Percentiles rank a stretch among this genome's conserved stretches.
These are phyloP conservation scores for Fragilaria radians DNA, from an alignment of 108 stramenopile species.

Conservation along the genomic window DNA sequence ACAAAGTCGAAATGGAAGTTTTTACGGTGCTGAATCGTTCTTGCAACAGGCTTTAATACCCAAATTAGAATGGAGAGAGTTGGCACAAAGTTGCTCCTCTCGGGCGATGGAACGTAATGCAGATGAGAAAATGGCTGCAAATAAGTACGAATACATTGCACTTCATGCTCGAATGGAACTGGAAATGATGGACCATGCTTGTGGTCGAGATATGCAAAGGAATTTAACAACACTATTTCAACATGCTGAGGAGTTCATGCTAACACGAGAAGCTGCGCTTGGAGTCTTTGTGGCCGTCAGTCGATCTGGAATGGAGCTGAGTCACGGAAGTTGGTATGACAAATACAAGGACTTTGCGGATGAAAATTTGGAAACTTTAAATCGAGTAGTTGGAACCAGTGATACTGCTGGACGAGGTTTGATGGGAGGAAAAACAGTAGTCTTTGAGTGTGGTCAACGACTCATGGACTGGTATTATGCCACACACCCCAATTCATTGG, in stretches of 20 bases:
- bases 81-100: constrained; percentile 23
- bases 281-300: constrained; percentile 27
- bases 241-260: constrained; percentile 17
- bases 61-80: constrained; percentile 16
- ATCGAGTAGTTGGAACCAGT: constrained; percentile 12
- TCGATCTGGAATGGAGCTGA: constrained; percentile 16
- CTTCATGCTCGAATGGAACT: constrained; percentile 73
- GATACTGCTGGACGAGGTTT: background rate
- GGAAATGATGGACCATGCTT: constrained; percentile 63
- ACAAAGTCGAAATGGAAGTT: too few relatives aligned
- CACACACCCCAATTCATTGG: constrained; percentile 9
- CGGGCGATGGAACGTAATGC: background rate
- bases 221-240: constrained; percentile 58
- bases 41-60: constrained; percentile 23
- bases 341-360: constrained; percentile 11
- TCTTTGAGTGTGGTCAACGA: constrained; percentile 59
- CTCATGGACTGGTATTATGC: constrained; percentile 28
- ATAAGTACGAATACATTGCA: constrained; percentile 27
- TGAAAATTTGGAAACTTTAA: constrained; percentile 36
- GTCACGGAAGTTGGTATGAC: background rate
- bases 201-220: constrained; percentile 40
- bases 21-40: constrained; percentile 4
- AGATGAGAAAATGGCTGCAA: background rate
- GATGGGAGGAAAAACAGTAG: constrained; percentile 7
- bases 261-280: background rate